Conservation (phyloP, 495 filamentous ascomycete genomes). For the Xylaria cubensis region DNA sequence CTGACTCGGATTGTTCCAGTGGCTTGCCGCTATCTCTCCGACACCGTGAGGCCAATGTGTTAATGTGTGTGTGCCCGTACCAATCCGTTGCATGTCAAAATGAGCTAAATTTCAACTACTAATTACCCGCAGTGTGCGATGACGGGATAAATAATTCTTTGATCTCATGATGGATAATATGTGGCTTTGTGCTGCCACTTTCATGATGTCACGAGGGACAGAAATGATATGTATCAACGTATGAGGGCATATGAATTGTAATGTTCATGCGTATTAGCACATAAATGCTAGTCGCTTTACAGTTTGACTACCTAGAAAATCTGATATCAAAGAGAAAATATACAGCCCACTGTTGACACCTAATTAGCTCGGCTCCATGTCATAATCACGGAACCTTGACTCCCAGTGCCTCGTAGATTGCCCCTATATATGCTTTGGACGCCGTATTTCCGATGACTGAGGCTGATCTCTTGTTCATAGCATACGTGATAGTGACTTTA, state of each 20-base stretch:
- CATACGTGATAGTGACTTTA: conserved; percentile 50
- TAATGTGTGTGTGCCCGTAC: neutral
- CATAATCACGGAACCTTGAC: conserved; percentile 12
- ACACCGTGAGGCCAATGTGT: neutral
- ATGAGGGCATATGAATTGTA: neutral
- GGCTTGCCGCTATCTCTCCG: conserved; percentile 31
- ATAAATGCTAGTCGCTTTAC: neutral
- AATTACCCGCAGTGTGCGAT: neutral
- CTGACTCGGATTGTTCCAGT: conserved; percentile 17
- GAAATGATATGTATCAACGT: neutral
- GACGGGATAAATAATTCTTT: neutral
- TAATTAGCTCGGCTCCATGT: neutral
- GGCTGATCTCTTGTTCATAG: conserved; percentile 52
- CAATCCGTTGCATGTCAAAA: neutral
- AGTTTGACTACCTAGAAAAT: neutral
- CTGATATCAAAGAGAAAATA: neutral
- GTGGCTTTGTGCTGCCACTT: neutral
- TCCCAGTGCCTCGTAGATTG: conserved; percentile 45
- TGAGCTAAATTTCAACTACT: neutral
- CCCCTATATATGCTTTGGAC: conserved; percentile 43
- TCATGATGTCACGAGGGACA: neutral
- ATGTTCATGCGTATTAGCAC: neutral
- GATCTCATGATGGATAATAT: neutral
- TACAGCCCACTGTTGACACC: neutral
- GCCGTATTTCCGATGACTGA: conserved; percentile 36